phyloP scores from a whole-genome alignment of 2,329 filamentous ascomycete species.

The Cladosporium sp. region DNA sequence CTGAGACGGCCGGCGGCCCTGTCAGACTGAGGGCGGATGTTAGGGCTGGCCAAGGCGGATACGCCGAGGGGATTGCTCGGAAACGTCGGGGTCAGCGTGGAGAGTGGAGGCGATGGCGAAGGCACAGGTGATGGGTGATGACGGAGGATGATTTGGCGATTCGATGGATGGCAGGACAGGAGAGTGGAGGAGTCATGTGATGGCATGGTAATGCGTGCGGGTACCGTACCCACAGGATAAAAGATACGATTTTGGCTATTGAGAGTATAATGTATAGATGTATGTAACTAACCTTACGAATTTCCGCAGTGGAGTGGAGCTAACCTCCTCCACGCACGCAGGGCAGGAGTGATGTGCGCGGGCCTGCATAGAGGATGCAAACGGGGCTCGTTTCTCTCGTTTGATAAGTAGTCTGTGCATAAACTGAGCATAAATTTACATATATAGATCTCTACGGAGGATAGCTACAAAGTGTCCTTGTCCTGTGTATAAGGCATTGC shows the following conservation, averaged over 20 bases:
- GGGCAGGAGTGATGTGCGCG: conserved; percentile 1
- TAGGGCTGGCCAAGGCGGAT: conserved; percentile 3
- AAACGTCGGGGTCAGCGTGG: background rate
- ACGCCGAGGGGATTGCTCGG: background rate
- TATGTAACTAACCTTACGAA: no score
- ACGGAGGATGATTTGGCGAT: background rate
- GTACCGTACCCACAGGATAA: background rate
- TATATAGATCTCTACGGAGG: no score
- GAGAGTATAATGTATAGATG: background rate
- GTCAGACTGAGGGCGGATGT: conserved; percentile 11
- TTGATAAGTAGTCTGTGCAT: no score
- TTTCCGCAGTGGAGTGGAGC: no score
- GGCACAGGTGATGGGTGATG: no score
- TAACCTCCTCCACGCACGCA: background rate
- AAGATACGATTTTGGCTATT: background rate
- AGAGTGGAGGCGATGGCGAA: background rate
- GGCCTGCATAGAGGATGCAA: no score
- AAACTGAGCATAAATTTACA: no score
- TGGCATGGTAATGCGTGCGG: background rate
- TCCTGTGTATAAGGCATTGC: no score
- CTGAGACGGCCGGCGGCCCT: conserved; percentile 1
- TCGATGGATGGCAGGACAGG: background rate
- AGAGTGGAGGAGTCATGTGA: background rate
- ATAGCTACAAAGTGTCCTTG: no score
- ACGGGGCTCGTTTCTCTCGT: no score